These are phyloP conservation scores for Mycena sp. DNA, from an alignment of 1,284 basidiomycete species.

Conservation along the genomic window DNA sequence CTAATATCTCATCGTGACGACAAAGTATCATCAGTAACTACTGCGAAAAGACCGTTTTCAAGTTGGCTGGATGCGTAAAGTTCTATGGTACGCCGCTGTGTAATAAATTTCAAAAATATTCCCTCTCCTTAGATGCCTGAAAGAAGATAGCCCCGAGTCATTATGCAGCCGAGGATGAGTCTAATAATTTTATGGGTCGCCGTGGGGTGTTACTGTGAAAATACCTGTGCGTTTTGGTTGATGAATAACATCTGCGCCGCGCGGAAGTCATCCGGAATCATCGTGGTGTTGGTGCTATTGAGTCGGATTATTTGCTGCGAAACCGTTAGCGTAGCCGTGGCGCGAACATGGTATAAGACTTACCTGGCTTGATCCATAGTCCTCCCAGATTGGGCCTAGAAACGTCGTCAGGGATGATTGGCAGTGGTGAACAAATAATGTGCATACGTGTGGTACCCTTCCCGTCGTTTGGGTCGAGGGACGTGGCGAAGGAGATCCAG, in stretches of 20 bases:
- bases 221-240: background rate
- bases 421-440: background rate
- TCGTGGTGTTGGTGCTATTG: constrained; percentile 10
- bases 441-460: background rate
- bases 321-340: no score
- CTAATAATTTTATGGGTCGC: no score
- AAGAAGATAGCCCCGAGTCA: no score
- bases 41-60: no score
- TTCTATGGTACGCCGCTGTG: no score
- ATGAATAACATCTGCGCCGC: constrained; percentile 1
- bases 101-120: no score
- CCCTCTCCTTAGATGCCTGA: no score
- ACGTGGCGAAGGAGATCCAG: constrained; percentile 4
- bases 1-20: no score
- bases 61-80: no score
- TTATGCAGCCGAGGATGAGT: no score
- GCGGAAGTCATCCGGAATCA: constrained; percentile 17
- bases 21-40: no score
- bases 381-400: constrained; percentile 8
- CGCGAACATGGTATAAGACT: background rate
- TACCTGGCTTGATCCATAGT: background rate
- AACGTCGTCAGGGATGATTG: background rate
- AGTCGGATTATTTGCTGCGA: constrained; percentile 7
- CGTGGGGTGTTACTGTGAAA: constrained; percentile 9
- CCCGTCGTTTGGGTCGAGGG: constrained; percentile 5